Base-by-base conservation (phyloP, 179 eudicot genomes). In the Drosera spatulata region DNA sequence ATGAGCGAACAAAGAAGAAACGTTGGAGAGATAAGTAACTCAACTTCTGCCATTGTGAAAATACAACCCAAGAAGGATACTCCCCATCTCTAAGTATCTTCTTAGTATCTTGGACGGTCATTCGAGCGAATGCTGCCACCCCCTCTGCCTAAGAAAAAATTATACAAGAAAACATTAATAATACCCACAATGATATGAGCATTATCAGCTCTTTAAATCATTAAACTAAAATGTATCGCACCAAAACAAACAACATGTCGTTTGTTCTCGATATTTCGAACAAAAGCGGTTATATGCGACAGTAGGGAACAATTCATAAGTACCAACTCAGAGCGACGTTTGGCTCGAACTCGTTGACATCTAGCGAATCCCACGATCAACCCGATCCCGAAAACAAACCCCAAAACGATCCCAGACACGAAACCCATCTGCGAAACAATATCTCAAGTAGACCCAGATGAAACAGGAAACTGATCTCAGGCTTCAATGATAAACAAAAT, bases 11-110 rank as follows among this genome's bases (percentile, higher is more conserved):
- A 14, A 39, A 53, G 58, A 49, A 12, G 63, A 55, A 59, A 39
- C 22, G 47, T 10, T 45, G 7, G 39, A 59, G 44, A 38, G 37
- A 63, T 55, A 48, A 12, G 49, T 52, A 60, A 65, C 77, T 77
- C 66, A 85, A 72, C 97, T 88, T 91, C 66, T 91, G 86, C 77
- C 75, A 69, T 71, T 80, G 60, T 12, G 87, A 79, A 45, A 88
- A 91, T 53, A 85, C 73, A 63, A 91, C 84, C 97, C 97, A 91
- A 33, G 85, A 72, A 59, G 97, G 97, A 71, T 77, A 83, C 53
- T 10, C 59, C 7, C 80, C 82, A 64, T 81, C 73, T 54, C 85
- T 78, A 48, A 91, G 77, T 61, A 91, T 58, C 63, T 83, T 88
- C 60, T 81, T 82, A 52, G 95, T 78, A 80, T 88, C 97, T 57